Percentiles rank a stretch among this genome's conserved stretches.
Conservation (phyloP, 2,329 filamentous ascomycete genomes). For the Colletotrichum sp. region DNA sequence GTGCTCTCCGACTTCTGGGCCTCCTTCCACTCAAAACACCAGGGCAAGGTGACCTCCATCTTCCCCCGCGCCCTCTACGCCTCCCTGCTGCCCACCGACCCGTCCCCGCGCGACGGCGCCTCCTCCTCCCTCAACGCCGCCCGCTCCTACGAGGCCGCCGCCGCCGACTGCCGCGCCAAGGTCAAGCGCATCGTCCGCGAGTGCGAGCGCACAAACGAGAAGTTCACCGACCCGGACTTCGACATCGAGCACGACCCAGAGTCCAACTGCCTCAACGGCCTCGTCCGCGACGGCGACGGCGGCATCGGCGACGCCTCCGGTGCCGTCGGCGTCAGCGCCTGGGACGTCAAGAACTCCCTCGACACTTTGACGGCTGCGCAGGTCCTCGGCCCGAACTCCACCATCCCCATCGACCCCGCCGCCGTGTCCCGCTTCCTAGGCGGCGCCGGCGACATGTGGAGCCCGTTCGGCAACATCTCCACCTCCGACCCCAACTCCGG, state of each 20-base stretch:
- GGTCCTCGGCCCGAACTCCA: conserved; percentile 23
- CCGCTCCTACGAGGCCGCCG: conserved; percentile 46
- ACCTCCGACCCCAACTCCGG: background rate
- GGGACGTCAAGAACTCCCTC: conserved; percentile 26
- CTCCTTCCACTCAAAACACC: conserved; percentile 43
- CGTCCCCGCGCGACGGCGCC: conserved; percentile 31
- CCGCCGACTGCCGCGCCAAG: conserved; percentile 41
- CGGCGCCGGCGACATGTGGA: background rate
- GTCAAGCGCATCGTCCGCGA: conserved; percentile 44
- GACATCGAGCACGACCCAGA: conserved; percentile 44
- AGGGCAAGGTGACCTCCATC: conserved; percentile 49
- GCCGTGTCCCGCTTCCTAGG: conserved; percentile 24
- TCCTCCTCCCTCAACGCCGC: conserved; percentile 53
- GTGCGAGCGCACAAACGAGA: conserved; percentile 49
- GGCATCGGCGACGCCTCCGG: background rate
- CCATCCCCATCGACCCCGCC: conserved; percentile 23
- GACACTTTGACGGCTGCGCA: conserved; percentile 25
- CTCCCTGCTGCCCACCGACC: conserved; percentile 30
- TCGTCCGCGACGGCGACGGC: conserved; percentile 22
- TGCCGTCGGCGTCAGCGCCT: conserved; percentile 17
- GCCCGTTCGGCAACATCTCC: background rate
- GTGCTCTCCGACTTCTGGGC: conserved; percentile 46
- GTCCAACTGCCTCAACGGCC: conserved; percentile 41
- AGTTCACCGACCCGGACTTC: conserved; percentile 50
- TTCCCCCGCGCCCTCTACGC: conserved; percentile 46